Percentiles rank a stretch among this genome's conserved stretches.
phyloP scores from a whole-genome alignment of 306 rosid genomes.

The Malus sieversii region DNA sequence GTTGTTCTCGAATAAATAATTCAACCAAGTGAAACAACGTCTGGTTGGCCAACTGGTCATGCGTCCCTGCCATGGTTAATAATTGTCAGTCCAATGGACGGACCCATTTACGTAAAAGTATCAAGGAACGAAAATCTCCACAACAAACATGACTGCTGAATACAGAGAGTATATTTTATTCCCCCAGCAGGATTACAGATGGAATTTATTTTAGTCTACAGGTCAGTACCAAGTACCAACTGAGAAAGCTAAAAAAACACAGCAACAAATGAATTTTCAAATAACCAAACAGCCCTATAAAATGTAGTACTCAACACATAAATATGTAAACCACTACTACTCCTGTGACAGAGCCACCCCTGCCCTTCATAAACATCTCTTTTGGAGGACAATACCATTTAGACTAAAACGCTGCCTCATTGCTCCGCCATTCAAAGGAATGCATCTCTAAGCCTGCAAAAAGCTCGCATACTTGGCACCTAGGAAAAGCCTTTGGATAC shows the following conservation, averaged over 20 bases:
- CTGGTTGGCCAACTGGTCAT: too few species aligned
- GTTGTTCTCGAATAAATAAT: too few species aligned
- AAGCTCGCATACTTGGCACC: constrained; percentile 96
- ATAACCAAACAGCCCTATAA: background rate
- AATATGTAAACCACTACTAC: background rate
- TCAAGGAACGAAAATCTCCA: too few species aligned
- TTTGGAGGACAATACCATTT: background rate
- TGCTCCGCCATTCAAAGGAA: background rate
- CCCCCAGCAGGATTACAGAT: background rate
- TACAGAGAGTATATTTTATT: background rate
- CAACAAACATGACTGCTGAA: too few species aligned
- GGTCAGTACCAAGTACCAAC: background rate
- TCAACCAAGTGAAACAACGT: too few species aligned
- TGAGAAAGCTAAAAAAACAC: background rate
- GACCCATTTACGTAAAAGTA: background rate
- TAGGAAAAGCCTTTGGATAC: constrained; percentile 93
- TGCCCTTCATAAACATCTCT: background rate
- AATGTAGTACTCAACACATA: background rate
- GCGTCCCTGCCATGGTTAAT: background rate
- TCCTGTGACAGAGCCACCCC: background rate
- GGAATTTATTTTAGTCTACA: background rate
- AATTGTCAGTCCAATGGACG: background rate
- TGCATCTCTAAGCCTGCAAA: constrained; percentile 58
- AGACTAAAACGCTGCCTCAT: background rate
- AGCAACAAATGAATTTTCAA: background rate